Percentiles rank a stretch among this genome's conserved stretches.
phyloP scores from a whole-genome alignment of 2,329 filamentous ascomycete genomes.

The Aspergillus sp. region DNA sequence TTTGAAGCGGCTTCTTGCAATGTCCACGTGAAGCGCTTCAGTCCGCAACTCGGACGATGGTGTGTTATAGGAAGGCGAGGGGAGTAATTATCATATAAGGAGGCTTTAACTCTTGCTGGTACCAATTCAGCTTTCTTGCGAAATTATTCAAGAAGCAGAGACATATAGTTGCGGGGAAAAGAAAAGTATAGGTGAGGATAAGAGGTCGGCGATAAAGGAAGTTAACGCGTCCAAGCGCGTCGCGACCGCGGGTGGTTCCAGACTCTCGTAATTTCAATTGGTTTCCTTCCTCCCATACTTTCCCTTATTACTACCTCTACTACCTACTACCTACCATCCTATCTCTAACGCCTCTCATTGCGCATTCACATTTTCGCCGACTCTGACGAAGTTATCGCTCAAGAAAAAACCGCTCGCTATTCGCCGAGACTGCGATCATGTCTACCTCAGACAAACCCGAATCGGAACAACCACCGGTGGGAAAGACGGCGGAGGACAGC shows the following conservation, averaged over 20 bases:
- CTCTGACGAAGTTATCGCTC: background rate
- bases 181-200: too few species aligned
- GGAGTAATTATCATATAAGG: too few species aligned
- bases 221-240: background rate
- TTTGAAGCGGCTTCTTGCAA: background rate
- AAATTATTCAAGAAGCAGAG: too few species aligned
- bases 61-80: too few species aligned
- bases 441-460: conserved; percentile 7
- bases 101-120: too few species aligned
- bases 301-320: background rate
- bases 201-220: background rate
- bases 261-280: background rate
- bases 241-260: background rate
- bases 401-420: background rate
- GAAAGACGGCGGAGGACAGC: conserved; percentile 28
- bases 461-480: conserved; percentile 13
- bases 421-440: background rate
- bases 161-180: too few species aligned
- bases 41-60: too few species aligned
- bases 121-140: too few species aligned
- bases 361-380: background rate
- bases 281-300: background rate
- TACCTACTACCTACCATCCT: background rate
- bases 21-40: too few species aligned
- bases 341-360: background rate